A percentile compares a stretch with the other conserved stretches of the same genome.
phyloP scores from a whole-genome alignment of 345 rosid genomes.

The Populus ilicifolia region DNA sequence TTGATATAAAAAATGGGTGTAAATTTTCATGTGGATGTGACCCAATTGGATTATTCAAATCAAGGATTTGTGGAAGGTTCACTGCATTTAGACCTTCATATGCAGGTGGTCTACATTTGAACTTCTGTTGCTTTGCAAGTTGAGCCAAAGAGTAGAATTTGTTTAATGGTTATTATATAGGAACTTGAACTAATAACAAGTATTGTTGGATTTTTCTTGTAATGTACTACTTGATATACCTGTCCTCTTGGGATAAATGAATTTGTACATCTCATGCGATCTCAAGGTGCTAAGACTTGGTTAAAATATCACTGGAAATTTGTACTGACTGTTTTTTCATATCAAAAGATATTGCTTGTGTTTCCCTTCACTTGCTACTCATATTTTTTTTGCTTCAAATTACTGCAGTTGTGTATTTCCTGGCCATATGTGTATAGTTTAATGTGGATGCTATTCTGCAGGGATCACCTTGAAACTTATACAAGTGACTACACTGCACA shows the following conservation, averaged over 20 bases:
- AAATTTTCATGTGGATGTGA: not conserved
- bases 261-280: not conserved
- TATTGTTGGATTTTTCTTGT: not conserved
- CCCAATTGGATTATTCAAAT: not conserved
- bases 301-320: not conserved
- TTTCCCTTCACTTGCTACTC: not conserved
- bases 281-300: not conserved
- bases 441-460: slow-evolving; percentile 25
- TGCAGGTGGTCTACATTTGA: not conserved
- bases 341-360: not conserved
- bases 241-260: not conserved
- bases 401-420: not conserved
- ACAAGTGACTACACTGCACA: slow-evolving; percentile 83
- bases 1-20: not conserved
- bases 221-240: not conserved
- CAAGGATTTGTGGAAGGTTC: not conserved
- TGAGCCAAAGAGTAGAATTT: not conserved
- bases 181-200: not conserved
- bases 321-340: not conserved
- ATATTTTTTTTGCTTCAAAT: not conserved
- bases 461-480: slow-evolving; percentile 83
- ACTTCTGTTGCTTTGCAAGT: not conserved
- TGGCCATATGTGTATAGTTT: not conserved
- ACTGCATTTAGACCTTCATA: not conserved
- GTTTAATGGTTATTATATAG: not conserved